phyloP scores from a whole-genome alignment of 768 basidiomycete species.

The Sarcodon sp. region DNA sequence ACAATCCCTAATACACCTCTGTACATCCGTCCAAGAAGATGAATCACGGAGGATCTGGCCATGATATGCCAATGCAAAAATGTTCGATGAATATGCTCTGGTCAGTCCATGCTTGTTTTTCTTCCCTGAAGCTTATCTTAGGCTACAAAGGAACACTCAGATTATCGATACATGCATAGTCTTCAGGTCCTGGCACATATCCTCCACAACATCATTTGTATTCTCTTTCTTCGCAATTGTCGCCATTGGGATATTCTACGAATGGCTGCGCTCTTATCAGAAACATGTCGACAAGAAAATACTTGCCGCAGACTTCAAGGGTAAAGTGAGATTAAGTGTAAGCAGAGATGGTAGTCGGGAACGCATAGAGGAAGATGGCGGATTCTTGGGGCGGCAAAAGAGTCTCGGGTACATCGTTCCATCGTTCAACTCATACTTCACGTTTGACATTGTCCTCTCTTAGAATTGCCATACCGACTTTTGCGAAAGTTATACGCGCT shows the following conservation, averaged over 20 bases:
- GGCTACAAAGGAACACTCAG: conserved; percentile 50
- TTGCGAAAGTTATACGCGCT: conserved; percentile 46
- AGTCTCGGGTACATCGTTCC: not conserved
- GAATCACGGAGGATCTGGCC: not conserved
- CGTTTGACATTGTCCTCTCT: not conserved
- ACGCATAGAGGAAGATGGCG: conserved; percentile 29
- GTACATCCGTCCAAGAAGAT: too few relatives aligned
- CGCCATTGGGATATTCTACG: conserved; percentile 59
- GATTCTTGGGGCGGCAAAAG: not conserved
- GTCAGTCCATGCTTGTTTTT: conserved; percentile 18
- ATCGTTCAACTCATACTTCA: not conserved
- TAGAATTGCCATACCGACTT: conserved; percentile 38
- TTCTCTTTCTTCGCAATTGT: conserved; percentile 56
- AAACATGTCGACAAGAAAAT: conserved; percentile 46
- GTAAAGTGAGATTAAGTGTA: conserved; percentile 20
- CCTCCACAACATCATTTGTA: conserved; percentile 38
- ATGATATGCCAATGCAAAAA: not conserved
- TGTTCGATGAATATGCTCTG: conserved; percentile 82
- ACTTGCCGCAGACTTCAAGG: conserved; percentile 32
- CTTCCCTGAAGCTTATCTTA: not conserved
- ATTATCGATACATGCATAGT: conserved; percentile 73
- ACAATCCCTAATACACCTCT: too few relatives aligned
- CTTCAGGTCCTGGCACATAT: conserved; percentile 69
- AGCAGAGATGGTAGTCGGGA: not conserved
- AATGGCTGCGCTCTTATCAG: conserved; percentile 62